phyloP scores from a whole-genome alignment of 352 stramenopile genomes.

The Globisporangium nunn region DNA sequence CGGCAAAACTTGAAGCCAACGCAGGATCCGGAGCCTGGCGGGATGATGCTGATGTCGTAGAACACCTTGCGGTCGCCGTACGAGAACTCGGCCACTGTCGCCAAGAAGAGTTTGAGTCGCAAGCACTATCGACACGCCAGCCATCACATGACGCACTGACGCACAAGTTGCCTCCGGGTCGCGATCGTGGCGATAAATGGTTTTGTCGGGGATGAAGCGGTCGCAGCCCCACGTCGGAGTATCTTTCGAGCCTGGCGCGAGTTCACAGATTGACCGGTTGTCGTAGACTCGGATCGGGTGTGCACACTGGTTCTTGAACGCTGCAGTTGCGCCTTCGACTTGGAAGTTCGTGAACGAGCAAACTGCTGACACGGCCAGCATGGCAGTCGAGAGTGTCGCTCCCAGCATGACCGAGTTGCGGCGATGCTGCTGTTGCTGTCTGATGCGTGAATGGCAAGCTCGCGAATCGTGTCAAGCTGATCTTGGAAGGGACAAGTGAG shows the following conservation, averaged over 20 bases:
- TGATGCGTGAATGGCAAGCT: too few relatives aligned
- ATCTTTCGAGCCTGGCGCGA: slow-evolving; percentile 1
- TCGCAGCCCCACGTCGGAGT: slow-evolving; percentile 7
- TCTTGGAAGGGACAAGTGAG: too few relatives aligned
- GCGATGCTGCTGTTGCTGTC: too few relatives aligned
- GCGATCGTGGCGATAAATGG: slow-evolving; percentile 16
- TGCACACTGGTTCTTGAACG: slow-evolving; percentile 20
- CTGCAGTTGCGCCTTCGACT: slow-evolving; percentile 6
- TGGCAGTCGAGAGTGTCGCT: too few relatives aligned
- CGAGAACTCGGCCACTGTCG: slow-evolving; percentile 21
- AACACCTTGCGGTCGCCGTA: slow-evolving; percentile 16
- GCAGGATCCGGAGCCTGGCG: slow-evolving; percentile 16
- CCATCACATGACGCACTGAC: slow-evolving; percentile 5
- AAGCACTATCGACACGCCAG: too few relatives aligned
- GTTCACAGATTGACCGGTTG: slow-evolving; percentile 11
- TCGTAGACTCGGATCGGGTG: slow-evolving; percentile 15
- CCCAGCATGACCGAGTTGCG: too few relatives aligned
- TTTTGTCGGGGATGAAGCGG: slow-evolving; percentile 8
- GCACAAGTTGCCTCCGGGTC: slow-evolving; percentile 18
- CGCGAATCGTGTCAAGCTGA: too few relatives aligned
- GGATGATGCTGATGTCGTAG: slow-evolving; percentile 28
- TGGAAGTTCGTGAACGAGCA: neutral
- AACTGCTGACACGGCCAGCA: too few relatives aligned
- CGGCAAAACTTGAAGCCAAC: slow-evolving; percentile 15
- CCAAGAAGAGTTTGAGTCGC: too few relatives aligned